Evolutionary conservation across 805 yeast genomes (phyloP), one percentile per base, ranked within the genome.

Genomic region (Lipomyces starkeyi): DNA sequence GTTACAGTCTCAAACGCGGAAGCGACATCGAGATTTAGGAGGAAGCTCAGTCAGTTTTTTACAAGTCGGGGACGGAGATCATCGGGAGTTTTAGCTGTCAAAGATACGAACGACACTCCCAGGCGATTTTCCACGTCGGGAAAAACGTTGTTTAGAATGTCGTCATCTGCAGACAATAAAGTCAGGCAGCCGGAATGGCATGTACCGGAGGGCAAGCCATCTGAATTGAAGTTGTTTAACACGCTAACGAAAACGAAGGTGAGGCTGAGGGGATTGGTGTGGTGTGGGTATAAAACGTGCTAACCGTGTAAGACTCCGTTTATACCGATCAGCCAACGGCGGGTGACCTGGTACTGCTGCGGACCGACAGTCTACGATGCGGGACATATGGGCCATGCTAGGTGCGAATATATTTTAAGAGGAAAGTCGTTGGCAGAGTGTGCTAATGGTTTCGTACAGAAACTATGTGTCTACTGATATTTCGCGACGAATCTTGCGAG

Each of bases 281-380:
- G 2, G 25, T 1, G 6, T 20, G 25, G 1, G 6, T 20, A 6
- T 17, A 13, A 8, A 13, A 20, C 5, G 60, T 40, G 40, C 56
- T 25, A 13, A 59, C 14, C 35, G 9, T 59, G 14, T 13, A 49
- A 70, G 74, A 65, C 71, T 13, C 70, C 71, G 22, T 94, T 95
- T 74, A 78, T 87, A n/a, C 96, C 98, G 1, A 79, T 82, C 65
- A 80, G 82, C 34, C 85, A 86, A 2, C 77, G 76, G 47, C 85
- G 86, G 68, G 90, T 95, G 61, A 85, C 93, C 0, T 95, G 99
- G 99, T 95, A 95, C 81, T 91, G 93, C 66, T 95, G 99, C 84
- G 99, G 99, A 5, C 99, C 99, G 13, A 95, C 99, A 0, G 99
- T 95, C 17, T 95, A 95, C 77, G 97, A 95, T 79, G 87, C 95